Conservation (phyloP, 2,329 filamentous ascomycete species). For the Ascochyta fabae region DNA sequence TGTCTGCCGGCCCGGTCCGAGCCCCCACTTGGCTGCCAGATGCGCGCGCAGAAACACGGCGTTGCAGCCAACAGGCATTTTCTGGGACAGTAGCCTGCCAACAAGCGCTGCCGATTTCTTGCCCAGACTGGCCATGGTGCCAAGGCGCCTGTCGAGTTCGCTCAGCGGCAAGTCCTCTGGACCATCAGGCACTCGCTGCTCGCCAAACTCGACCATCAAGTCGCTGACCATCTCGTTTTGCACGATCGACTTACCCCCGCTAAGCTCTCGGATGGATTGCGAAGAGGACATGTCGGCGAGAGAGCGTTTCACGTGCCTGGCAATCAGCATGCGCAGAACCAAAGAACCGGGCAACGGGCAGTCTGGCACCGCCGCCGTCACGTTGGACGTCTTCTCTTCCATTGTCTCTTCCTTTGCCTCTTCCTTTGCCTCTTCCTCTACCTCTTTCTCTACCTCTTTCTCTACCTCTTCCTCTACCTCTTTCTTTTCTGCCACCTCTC, state of each 20-base stretch:
- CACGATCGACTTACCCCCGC: background rate
- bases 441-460: too few species aligned
- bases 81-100: background rate
- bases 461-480: too few species aligned
- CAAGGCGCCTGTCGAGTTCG: background rate
- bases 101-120: background rate
- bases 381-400: too few species aligned
- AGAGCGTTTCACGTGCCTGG: too few species aligned
- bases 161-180: background rate
- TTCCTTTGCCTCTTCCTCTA: too few species aligned
- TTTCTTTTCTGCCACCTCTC: too few species aligned
- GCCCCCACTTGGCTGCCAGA: background rate
- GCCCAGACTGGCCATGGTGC: background rate
- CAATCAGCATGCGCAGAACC: too few species aligned
- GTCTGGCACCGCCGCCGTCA: too few species aligned
- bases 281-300: too few species aligned
- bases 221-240: background rate
- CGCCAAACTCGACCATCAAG: background rate
- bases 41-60: background rate
- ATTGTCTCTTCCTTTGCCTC: too few species aligned
- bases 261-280: too few species aligned
- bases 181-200: background rate
- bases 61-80: background rate
- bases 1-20: background rate
- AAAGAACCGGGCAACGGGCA: too few species aligned